Conservation (phyloP, 2,329 filamentous ascomycete species). For the Aspergillus sp. region DNA sequence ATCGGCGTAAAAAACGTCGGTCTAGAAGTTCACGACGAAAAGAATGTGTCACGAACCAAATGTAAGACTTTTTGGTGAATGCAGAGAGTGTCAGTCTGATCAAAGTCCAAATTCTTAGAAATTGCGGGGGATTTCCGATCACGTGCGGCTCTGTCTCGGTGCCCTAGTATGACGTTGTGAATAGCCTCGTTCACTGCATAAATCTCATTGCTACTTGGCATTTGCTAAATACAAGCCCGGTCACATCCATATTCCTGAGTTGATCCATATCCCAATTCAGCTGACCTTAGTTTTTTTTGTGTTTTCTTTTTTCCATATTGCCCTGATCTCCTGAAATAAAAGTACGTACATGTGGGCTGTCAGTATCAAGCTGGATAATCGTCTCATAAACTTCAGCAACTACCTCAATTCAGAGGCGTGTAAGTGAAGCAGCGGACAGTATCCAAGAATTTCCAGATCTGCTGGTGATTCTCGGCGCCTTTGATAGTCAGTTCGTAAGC, state of each 20-base stretch:
- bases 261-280: not conserved
- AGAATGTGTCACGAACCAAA: not conserved
- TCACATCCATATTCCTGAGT: not conserved
- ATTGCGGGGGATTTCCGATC: slow-evolving; percentile 1
- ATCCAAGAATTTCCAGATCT: slow-evolving; percentile 37
- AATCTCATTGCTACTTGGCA: not conserved
- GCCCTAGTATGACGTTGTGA: not conserved
- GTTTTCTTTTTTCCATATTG: not conserved
- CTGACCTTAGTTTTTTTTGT: not conserved
- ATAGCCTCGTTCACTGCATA: not conserved
- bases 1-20: not conserved
- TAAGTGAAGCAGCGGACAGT: slow-evolving; percentile 35
- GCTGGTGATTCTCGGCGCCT: slow-evolving; percentile 30
- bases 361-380: not conserved
- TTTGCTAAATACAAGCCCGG: not conserved
- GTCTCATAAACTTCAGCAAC: not conserved
- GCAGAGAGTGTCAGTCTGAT: not conserved
- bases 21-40: not conserved
- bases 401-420: slow-evolving; percentile 6
- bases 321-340: not conserved
- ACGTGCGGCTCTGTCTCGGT: not conserved
- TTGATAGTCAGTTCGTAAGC: slow-evolving; percentile 29
- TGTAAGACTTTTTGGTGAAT: not conserved
- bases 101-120: not conserved
- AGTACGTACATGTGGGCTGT: not conserved